Evolutionary conservation across 164 flowering plant genomes (phyloP).

Genomic region (Chimonanthus praecox): DNA sequence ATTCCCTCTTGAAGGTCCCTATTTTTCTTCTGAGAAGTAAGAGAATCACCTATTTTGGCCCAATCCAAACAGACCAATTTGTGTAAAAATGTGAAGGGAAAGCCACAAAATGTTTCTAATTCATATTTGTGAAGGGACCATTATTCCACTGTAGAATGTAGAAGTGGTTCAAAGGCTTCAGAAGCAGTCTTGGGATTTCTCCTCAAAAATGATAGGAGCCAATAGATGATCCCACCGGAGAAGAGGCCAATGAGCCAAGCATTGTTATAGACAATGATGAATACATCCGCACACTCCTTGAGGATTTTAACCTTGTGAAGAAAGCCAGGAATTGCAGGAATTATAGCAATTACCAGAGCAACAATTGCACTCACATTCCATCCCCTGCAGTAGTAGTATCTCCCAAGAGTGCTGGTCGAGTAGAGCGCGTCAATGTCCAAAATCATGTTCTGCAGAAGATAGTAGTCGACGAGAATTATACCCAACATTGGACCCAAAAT

Average conservation of each 20-base stretch:
- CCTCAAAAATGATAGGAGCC: constrained; percentile 38
- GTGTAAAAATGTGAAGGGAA: too few relatives aligned
- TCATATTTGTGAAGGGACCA: not conserved
- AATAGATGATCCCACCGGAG: constrained; percentile 48
- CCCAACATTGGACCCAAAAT: constrained; percentile 85
- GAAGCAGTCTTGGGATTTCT: not conserved
- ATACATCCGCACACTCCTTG: constrained; percentile 26
- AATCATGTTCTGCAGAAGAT: constrained; percentile 38
- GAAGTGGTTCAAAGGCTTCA: not conserved
- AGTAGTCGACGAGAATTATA: constrained; percentile 68
- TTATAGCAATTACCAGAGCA: constrained; percentile 55
- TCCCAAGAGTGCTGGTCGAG: constrained; percentile 45
- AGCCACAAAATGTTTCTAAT: too few relatives aligned
- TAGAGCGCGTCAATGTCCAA: constrained; percentile 59
- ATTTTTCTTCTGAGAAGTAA: too few relatives aligned
- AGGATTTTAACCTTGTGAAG: constrained; percentile 66
- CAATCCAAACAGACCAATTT: too few relatives aligned
- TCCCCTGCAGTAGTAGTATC: constrained; percentile 64
- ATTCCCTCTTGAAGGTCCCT: too few relatives aligned
- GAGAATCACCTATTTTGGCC: too few relatives aligned
- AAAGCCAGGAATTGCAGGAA: constrained; percentile 86
- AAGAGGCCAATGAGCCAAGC: constrained; percentile 90
- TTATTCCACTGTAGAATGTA: not conserved
- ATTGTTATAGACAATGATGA: constrained; percentile 59
- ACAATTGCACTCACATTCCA: constrained; percentile 62